Percentiles rank a stretch among this genome's conserved stretches.
These are phyloP conservation scores for Euphorbia corollata DNA, from an alignment of 441 rosid genomes.

Conservation along the genomic window DNA sequence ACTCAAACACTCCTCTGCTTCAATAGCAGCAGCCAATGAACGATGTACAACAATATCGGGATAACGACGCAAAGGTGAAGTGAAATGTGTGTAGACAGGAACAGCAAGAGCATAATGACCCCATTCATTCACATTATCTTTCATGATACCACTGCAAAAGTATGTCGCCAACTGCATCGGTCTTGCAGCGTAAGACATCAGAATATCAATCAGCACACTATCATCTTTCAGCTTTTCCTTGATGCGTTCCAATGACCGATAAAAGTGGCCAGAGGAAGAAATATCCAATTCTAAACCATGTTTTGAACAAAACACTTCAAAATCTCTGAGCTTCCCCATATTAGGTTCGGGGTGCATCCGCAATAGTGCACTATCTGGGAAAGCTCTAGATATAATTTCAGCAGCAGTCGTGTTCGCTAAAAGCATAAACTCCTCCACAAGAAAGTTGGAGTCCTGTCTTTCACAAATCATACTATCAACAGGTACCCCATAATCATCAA, in stretches of 20 bases:
- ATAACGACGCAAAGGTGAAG: constrained; percentile 87
- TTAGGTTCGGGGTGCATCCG: constrained; percentile 91
- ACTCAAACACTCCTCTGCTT: constrained; percentile 56
- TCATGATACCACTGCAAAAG: constrained; percentile 67
- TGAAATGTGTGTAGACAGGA: constrained; percentile 87
- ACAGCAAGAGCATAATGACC: constrained; percentile 81
- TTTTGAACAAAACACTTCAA: constrained; percentile 69
- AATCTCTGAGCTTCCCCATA: constrained; percentile 72
- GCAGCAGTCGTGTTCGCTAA: constrained; percentile 90
- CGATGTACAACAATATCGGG: constrained; percentile 89
- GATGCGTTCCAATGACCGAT: constrained; percentile 50
- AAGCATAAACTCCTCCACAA: constrained; percentile 94
- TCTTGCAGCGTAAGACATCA: constrained; percentile 60
- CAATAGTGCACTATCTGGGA: constrained; percentile 64
- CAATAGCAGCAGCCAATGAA: constrained; percentile 68
- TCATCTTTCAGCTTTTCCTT: constrained; percentile 66
- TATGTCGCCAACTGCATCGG: constrained; percentile 84
- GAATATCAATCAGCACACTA: constrained; percentile 48
- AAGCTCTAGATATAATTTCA: constrained; percentile 75
- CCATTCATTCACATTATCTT: constrained; percentile 52
- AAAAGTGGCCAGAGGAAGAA: constrained; percentile 63
- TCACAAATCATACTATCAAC: constrained; percentile 45
- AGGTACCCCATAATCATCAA: constrained; percentile 73
- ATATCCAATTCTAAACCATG: constrained; percentile 67
- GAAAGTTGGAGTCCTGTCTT: constrained; percentile 48